phyloP scores from a whole-genome alignment of 2,329 filamentous ascomycete species.

The Phaeophleospora eucalypticola region DNA sequence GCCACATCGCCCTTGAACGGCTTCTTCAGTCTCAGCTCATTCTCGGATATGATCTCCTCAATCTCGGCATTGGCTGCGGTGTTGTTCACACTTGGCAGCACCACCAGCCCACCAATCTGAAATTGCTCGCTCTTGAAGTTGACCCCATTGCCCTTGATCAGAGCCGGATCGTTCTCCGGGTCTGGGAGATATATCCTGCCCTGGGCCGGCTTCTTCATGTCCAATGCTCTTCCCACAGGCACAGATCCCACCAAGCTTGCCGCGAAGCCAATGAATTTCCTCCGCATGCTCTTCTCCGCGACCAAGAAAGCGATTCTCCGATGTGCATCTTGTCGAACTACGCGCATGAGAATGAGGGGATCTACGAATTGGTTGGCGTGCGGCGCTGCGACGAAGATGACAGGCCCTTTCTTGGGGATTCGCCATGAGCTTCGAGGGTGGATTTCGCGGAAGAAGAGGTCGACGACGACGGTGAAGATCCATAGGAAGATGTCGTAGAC shows the following conservation, averaged over 20 bases:
- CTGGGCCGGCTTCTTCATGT: constrained; percentile 72
- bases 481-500: constrained; percentile 72
- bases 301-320: constrained; percentile 90
- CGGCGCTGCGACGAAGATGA: constrained; percentile 93
- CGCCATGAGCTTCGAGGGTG: constrained; percentile 94
- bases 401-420: constrained; percentile 78
- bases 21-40: constrained; percentile 82
- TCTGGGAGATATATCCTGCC: constrained; percentile 88
- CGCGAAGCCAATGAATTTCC: constrained; percentile 81
- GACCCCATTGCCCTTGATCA: constrained; percentile 75
- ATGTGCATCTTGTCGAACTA: constrained; percentile 78
- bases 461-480: constrained; percentile 75
- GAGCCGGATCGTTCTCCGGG: constrained; percentile 74
- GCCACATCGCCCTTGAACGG: constrained; percentile 75
- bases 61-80: constrained; percentile 80
- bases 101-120: constrained; percentile 76
- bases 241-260: constrained; percentile 83
- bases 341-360: constrained; percentile 86
- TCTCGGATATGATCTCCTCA: constrained; percentile 70
- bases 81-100: constrained; percentile 79
- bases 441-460: constrained; percentile 97
- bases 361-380: constrained; percentile 99
- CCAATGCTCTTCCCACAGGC: constrained; percentile 88
- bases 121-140: constrained; percentile 70
- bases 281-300: constrained; percentile 89